Evolutionary conservation across 2,329 filamentous ascomycete genomes (phyloP), one percentile per base, ranked within the genome.

Genomic region (Aureobasidium pullulans): DNA sequence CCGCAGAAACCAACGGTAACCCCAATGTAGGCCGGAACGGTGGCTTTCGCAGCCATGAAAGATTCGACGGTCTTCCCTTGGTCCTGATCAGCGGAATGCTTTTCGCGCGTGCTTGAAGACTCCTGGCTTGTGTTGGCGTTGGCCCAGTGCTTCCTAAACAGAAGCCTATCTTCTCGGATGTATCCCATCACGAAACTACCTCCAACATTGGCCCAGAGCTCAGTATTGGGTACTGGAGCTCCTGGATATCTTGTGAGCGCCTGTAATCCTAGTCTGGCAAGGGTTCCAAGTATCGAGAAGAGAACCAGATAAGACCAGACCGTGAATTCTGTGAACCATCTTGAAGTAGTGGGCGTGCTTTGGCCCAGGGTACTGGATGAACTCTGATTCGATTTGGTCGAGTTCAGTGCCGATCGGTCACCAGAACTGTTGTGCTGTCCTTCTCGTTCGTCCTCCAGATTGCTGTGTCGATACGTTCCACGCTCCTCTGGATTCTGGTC

Each of bases 1-100:
- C 91, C 89, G 66, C 89, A 94, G 71, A 92, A 92, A 7, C 87
- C 92, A 0, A 88, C 95, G 0, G 89, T 83, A 11, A 96, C 81
- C 53, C 88, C 90, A 60, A 95, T 86, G 68, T 93, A 96, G 0
- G 77, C 0, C 90, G 90, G 42, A 92, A 87, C 0, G 87, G 88
- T 75, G 92, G 93, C 70, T 94, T 95, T 36, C 66, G 84, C 71
- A 2, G 58, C 43, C 43, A 46, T 23, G 43, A 46, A 46, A 23
- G 43, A 84, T 72, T 2, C 53, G 23, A 6, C 23, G 43, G 23
- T 46, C 15, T 6, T 16, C 23, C 23, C 5, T 46, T 23, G n/a
- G n/a, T 46, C 43, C 23, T 15, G n/a, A 6, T n/a, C 43, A 5
- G n/a, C 7, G 6, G 43, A 46, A 15, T 46, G 6, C 43, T 46